phyloP scores from a whole-genome alignment of 768 basidiomycete species.

The Panaeolus cyanescens region DNA sequence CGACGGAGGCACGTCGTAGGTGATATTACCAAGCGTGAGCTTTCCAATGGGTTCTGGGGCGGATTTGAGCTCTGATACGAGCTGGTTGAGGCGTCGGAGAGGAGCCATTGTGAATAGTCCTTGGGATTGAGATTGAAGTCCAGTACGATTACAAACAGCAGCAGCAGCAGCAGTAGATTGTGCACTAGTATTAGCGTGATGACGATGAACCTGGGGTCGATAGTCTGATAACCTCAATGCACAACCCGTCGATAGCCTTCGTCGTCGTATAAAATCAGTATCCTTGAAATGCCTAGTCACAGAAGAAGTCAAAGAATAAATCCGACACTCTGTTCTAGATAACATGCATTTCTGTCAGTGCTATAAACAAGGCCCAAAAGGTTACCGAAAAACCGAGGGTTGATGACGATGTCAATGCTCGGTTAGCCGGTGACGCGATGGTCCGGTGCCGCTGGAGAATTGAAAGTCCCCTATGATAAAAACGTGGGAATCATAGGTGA shows the following conservation, averaged over 20 bases:
- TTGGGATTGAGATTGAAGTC: no score
- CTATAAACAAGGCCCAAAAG: no score
- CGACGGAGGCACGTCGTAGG: slow-evolving; percentile 55
- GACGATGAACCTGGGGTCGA: not conserved
- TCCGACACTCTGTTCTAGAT: not conserved
- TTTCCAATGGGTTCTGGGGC: slow-evolving; percentile 48
- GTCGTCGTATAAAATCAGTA: no score
- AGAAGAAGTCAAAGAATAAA: not conserved
- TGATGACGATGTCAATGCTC: no score
- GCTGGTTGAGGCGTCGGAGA: slow-evolving; percentile 49
- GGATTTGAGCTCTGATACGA: slow-evolving; percentile 46
- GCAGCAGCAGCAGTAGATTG: no score
- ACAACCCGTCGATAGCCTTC: no score
- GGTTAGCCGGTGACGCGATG: slow-evolving; percentile 1
- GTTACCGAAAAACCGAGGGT: not conserved
- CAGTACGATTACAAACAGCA: no score
- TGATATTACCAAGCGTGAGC: slow-evolving; percentile 57
- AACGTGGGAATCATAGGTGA: no score
- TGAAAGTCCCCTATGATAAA: not conserved
- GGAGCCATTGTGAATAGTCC: slow-evolving; percentile 30
- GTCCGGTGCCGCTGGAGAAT: not conserved
- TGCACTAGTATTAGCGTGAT: no score
- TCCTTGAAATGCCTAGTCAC: not conserved
- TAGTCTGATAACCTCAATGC: no score
- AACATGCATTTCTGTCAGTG: not conserved